phyloP scores from a whole-genome alignment of 129 eudicot species.

The sunflower (Helianthus annuus) region HanXRQr2.0-SUNRISE NC_035434.2:16466837-16467336 shows the following conservation, averaged over 20 bases:
- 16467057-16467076: slow-evolving; percentile 9
- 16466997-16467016: too few species aligned
- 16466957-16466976: slow-evolving; percentile 10
- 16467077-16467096: slow-evolving; percentile 20
- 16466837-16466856: background rate
- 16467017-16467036: background rate
- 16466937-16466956: slow-evolving; percentile 41
- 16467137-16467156: slow-evolving; percentile 18
- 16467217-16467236: too few species aligned
- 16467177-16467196: background rate
- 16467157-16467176: slow-evolving; percentile 22
- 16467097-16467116: slow-evolving; percentile 7
- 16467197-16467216: too few species aligned
- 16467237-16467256: too few species aligned
- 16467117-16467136: slow-evolving; percentile 26
- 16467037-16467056: slow-evolving; percentile 5
- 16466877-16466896: background rate
- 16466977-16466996: slow-evolving; percentile 17
- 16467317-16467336: too few species aligned
- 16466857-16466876: background rate
- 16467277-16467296: too few species aligned
- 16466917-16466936: background rate
- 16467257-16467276: too few species aligned
- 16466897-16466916: slow-evolving; percentile 11
- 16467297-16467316: too few species aligned